A percentile compares a stretch with the other conserved stretches of the same genome.
phyloP scores from a whole-genome alignment of 2,329 filamentous ascomycete genomes.

The Apiospora rasikravindrae region DNA sequence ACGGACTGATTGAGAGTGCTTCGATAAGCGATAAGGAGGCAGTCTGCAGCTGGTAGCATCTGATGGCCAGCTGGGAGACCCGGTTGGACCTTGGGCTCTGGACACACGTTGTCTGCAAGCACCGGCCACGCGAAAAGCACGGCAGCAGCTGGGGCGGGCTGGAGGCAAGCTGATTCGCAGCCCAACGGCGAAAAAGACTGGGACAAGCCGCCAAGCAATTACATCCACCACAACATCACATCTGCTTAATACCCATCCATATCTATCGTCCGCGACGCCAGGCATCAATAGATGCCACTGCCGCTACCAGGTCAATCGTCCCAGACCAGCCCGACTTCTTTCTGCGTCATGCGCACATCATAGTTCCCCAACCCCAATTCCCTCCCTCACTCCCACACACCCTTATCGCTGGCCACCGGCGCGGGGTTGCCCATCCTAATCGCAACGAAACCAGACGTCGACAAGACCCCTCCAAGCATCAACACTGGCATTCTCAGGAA shows the following conservation, averaged over 20 bases:
- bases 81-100: not conserved
- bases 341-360: constrained; percentile 19
- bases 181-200: constrained; percentile 18
- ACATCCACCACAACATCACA: constrained; percentile 19
- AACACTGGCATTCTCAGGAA: not conserved
- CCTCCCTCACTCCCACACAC: not conserved
- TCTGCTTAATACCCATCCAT: constrained; percentile 16
- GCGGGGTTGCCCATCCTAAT: constrained; percentile 17
- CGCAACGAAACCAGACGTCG: not conserved
- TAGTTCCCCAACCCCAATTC: constrained; percentile 7
- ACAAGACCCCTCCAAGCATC: constrained; percentile 16
- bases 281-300: constrained; percentile 2
- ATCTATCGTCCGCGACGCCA: not conserved
- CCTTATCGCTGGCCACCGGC: constrained; percentile 8
- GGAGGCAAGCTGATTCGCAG: constrained; percentile 11
- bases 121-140: constrained; percentile 11
- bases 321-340: not conserved
- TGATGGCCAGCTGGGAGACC: not conserved
- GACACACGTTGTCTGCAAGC: not conserved
- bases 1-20: not conserved
- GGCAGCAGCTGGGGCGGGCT: constrained; percentile 6
- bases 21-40: not conserved
- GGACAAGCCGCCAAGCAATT: constrained; percentile 13
- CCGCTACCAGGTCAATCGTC: constrained; percentile 14
- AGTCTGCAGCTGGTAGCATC: not conserved